A percentile compares a stretch with the other conserved stretches of the same genome.
Conservation (phyloP, 2,329 filamentous ascomycete genomes). For the Xylariales sp. region DNA sequence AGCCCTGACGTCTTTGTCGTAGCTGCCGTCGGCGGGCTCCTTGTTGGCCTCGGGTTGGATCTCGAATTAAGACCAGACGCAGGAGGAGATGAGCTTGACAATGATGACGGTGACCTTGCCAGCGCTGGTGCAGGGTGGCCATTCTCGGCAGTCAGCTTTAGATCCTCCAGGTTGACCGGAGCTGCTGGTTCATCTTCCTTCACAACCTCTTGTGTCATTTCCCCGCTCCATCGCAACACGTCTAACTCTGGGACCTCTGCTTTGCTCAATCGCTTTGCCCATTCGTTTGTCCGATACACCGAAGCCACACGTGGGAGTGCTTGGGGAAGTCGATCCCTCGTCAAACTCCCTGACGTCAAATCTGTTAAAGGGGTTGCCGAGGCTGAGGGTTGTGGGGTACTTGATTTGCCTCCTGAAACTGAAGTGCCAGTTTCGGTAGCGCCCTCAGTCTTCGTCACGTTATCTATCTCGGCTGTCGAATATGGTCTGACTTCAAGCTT, state of each 20-base stretch:
- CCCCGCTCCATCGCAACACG: constrained; percentile 47
- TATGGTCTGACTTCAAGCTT: constrained; percentile 14
- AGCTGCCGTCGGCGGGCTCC: no score
- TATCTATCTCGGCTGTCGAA: constrained; percentile 25
- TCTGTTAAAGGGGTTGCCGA: constrained; percentile 28
- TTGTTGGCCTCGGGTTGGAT: constrained; percentile 15
- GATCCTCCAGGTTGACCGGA: constrained; percentile 59
- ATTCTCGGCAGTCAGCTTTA: constrained; percentile 58
- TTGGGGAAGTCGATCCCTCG: constrained; percentile 60
- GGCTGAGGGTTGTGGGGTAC: constrained; percentile 18
- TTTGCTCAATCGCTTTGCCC: constrained; percentile 81
- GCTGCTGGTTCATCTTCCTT: constrained; percentile 46
- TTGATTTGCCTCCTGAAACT: constrained; percentile 14
- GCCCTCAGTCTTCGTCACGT: no score
- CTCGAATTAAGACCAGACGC: constrained; percentile 13
- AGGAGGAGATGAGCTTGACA: constrained; percentile 22
- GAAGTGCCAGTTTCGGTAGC: constrained; percentile 8
- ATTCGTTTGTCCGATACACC: constrained; percentile 89
- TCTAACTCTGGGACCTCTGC: constrained; percentile 70
- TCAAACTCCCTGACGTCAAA: constrained; percentile 45
- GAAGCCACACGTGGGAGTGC: constrained; percentile 71
- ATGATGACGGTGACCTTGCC: constrained; percentile 22
- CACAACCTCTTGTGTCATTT: constrained; percentile 24
- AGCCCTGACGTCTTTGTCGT: not conserved
- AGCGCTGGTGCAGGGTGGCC: constrained; percentile 38